Evolutionary conservation across 2,329 filamentous ascomycete genomes (phyloP).

Genomic region (Tolypocladium capitatum): DNA sequence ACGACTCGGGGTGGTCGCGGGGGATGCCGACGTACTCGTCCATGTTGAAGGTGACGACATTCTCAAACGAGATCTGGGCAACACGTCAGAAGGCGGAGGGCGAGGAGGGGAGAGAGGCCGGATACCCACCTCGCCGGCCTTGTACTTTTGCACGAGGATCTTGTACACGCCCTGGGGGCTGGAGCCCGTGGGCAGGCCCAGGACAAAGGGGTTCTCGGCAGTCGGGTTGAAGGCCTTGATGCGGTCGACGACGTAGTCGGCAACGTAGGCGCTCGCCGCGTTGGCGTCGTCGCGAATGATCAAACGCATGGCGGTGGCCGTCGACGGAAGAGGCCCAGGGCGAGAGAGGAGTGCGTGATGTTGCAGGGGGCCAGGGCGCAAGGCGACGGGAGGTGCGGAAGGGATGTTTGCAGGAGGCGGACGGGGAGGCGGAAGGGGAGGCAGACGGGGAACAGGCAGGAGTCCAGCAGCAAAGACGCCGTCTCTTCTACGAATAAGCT

Average conservation of each 20-base stretch:
- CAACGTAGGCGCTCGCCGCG: slow-evolving; percentile 60
- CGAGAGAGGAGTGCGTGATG: background rate
- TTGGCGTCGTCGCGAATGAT: slow-evolving; percentile 65
- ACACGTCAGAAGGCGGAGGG: slow-evolving; percentile 1
- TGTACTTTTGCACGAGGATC: slow-evolving; percentile 58
- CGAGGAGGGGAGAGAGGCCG: slow-evolving; percentile 5
- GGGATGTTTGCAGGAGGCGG: background rate
- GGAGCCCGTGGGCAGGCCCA: slow-evolving; percentile 73
- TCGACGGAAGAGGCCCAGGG: slow-evolving; percentile 8
- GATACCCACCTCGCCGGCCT: slow-evolving; percentile 41
- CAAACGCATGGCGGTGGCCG: slow-evolving; percentile 51
- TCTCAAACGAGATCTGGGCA: slow-evolving; percentile 60
- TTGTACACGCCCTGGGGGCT: slow-evolving; percentile 69
- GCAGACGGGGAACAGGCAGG: background rate
- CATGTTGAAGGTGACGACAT: slow-evolving; percentile 92
- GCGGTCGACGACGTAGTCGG: slow-evolving; percentile 70
- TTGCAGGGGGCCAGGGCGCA: background rate
- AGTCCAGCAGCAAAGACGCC: background rate
- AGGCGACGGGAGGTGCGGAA: background rate
- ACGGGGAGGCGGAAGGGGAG: background rate
- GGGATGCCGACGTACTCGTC: slow-evolving; percentile 81
- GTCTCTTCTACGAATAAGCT: background rate
- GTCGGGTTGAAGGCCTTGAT: slow-evolving; percentile 68
- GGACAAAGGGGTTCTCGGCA: slow-evolving; percentile 60
- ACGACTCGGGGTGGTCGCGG: slow-evolving; percentile 71